phyloP scores from a whole-genome alignment of 768 basidiomycete species.

The Cystobasidium onofrii region DNA sequence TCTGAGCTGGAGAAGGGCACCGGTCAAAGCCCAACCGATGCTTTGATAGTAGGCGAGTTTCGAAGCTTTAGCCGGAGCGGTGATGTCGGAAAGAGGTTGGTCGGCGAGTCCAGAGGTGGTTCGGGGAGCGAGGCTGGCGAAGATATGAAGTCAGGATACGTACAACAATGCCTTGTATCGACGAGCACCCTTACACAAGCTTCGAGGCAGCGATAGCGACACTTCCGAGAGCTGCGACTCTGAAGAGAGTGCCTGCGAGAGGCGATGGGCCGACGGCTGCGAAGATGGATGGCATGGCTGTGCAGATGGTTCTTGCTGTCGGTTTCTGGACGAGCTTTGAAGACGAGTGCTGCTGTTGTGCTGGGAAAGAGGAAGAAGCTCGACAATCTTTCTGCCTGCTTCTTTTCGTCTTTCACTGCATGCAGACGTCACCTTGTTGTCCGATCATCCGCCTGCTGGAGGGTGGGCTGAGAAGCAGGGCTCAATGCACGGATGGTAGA shows the following conservation, averaged over 20 bases:
- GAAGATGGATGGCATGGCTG: conserved; percentile 27
- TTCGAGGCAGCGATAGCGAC: conserved; percentile 3
- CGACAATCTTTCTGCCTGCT: neutral
- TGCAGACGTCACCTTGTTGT: neutral
- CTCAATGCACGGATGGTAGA: neutral
- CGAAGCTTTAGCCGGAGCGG: conserved; percentile 7
- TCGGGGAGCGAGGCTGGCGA: neutral
- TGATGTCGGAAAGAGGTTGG: conserved; percentile 2
- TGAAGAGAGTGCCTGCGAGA: conserved; percentile 21
- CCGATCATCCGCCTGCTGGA: neutral
- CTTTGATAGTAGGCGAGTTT: conserved; percentile 27
- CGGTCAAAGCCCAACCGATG: neutral
- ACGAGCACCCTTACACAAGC: conserved; percentile 10
- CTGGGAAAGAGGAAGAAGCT: neutral
- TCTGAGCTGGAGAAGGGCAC: conserved; percentile 20
- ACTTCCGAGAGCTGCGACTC: conserved; percentile 1
- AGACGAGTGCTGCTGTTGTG: neutral
- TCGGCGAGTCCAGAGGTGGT: conserved; percentile 21
- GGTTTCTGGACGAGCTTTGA: no score
- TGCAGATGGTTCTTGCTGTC: no score
- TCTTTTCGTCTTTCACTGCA: no score
- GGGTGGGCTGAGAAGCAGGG: neutral
- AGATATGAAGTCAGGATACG: neutral
- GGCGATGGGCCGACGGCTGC: conserved; percentile 2
- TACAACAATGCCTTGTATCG: no score